phyloP scores from a whole-genome alignment of 2,329 filamentous ascomycete species.

The Macroventuria anomochaeta region DNA sequence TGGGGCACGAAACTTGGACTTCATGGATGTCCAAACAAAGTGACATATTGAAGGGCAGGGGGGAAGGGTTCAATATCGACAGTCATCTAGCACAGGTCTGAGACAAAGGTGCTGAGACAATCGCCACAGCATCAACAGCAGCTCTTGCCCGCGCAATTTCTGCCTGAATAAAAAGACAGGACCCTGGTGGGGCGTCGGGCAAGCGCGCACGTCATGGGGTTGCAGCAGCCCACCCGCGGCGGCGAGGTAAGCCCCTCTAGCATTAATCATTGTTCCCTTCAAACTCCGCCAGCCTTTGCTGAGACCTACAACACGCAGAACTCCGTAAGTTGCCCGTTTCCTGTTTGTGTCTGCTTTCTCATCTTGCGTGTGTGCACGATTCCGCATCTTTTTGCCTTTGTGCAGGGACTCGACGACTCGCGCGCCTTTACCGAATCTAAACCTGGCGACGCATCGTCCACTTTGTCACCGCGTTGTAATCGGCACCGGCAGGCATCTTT shows the following conservation, averaged over 20 bases:
- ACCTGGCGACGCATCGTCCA: conserved; percentile 14
- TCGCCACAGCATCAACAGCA: not conserved
- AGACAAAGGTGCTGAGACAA: not conserved
- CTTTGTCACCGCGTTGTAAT: conserved; percentile 37
- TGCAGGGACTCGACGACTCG: conserved; percentile 31
- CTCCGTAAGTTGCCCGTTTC: conserved; percentile 35
- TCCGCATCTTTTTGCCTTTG: conserved; percentile 22
- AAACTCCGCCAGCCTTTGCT: conserved; percentile 21
- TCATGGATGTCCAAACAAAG: not conserved
- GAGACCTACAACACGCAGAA: conserved; percentile 21
- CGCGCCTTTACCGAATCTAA: conserved; percentile 37
- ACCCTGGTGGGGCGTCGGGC: conserved; percentile 26
- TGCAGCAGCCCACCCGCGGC: conserved; percentile 24
- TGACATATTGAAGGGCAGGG: not conserved
- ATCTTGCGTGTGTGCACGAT: conserved; percentile 3
- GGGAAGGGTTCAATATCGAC: not conserved
- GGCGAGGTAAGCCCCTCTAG: conserved; percentile 8
- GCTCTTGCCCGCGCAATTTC: not conserved
- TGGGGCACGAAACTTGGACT: conserved; percentile 2
- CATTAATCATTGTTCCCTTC: conserved; percentile 13
- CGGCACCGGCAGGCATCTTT: conserved; percentile 24
- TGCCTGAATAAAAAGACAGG: conserved; percentile 18
- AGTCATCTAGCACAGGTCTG: not conserved
- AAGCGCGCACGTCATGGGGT: conserved; percentile 30
- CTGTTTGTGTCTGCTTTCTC: conserved; percentile 8